A percentile compares a stretch with the other conserved stretches of the same genome.
Evolutionary conservation across 768 basidiomycete genomes (phyloP).

Genomic region (Chlorophyllum brunneum): DNA sequence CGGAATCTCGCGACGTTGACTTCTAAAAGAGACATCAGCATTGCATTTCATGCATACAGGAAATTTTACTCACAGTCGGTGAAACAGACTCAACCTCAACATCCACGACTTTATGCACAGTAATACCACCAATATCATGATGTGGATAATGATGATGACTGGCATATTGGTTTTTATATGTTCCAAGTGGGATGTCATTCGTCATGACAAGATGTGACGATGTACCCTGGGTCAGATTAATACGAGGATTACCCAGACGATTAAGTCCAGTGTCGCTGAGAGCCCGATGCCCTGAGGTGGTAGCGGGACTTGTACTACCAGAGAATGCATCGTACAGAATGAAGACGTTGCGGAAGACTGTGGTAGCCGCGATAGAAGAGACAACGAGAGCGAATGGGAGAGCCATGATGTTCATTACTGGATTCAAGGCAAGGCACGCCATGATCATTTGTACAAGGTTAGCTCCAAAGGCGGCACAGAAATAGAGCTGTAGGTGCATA

Average conservation of each 20-base stretch:
- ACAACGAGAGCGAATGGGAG: constrained; percentile 32
- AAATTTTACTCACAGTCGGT: neutral
- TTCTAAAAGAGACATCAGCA: no score
- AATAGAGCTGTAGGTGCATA: constrained; percentile 17
- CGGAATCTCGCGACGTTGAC: no score
- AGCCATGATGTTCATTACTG: constrained; percentile 31
- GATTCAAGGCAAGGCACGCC: constrained; percentile 27
- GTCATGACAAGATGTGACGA: neutral
- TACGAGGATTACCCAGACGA: neutral
- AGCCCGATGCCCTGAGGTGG: neutral
- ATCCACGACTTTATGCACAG: constrained; percentile 20
- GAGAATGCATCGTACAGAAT: constrained; percentile 27
- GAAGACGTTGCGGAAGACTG: constrained; percentile 34
- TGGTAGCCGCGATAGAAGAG: constrained; percentile 31
- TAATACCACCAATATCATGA: constrained; percentile 10
- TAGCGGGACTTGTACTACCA: constrained; percentile 10
- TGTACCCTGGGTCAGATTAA: constrained; percentile 6
- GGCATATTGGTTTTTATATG: constrained; percentile 17
- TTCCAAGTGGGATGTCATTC: constrained; percentile 19
- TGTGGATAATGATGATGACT: neutral
- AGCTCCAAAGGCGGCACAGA: constrained; percentile 28
- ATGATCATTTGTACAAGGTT: constrained; percentile 31
- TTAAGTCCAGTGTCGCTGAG: neutral
- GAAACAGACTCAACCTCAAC: constrained; percentile 15
- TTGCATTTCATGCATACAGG: neutral